Evolutionary conservation across 805 yeast species (phyloP), one percentile per base, ranked within the genome.

Genomic region (Priceomyces fermenticarens): DNA sequence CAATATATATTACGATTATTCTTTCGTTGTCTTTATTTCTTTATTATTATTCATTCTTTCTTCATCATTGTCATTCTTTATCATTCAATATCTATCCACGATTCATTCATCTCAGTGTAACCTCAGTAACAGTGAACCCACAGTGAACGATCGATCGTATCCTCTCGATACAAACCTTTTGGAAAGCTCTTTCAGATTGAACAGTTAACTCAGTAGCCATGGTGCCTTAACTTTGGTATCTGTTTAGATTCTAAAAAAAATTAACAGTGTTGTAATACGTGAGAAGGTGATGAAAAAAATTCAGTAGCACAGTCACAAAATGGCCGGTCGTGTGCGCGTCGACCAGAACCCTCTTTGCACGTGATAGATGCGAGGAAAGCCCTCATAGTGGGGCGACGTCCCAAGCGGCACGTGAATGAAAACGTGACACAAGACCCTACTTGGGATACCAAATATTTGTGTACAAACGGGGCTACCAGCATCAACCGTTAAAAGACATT

Each of bases 121-220:
- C n/a, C n/a, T n/a, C n/a, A n/a, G n/a, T n/a, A n/a, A n/a, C n/a
- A n/a, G n/a, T n/a, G n/a, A n/a, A n/a, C n/a, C n/a, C n/a, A n/a
- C n/a, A n/a, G n/a, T n/a, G n/a, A 20, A 20, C 25, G 25, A 20
- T 8, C 4, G 25, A 20, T 8, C 4, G 25, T 8, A 20, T 20
- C 8, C 25, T 20, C 25, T 26, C 31, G n/a, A 43, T 61, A 75
- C 95, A 73, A 81, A 88, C 96, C 95, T 93, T 93, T 85, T 93
- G 99, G 96, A 85, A 93, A 89, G 99, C 99, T 81, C 96, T 91
- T 85, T 93, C 99, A 73, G 97, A 86, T 85, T 93, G 99, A 81
- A 93, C 99, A 76, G 97, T 91, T 81, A 93, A 88, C 85, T 93
- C 99, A 78, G 98, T 86, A 73, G 98, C 95, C 98, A 91, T 93